A percentile compares a stretch with the other conserved stretches of the same genome.
phyloP scores from a whole-genome alignment of 768 basidiomycete species.

The Leccinum pellstonianum region DNA sequence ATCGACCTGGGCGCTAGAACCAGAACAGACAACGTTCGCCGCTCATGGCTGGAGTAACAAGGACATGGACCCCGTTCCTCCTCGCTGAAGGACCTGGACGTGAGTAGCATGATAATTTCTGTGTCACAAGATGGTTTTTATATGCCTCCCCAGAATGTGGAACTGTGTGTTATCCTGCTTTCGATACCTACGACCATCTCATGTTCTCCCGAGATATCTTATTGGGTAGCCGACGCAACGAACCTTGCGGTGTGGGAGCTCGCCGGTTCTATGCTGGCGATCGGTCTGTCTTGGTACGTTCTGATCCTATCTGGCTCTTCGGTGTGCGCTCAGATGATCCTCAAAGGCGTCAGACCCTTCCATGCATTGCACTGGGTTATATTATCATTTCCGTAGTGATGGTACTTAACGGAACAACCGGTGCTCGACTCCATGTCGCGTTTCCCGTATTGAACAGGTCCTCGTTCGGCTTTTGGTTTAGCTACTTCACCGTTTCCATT shows the following conservation, averaged over 20 bases:
- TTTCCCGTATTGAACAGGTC: slow-evolving; percentile 81
- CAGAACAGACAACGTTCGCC: slow-evolving; percentile 48
- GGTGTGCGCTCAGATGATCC: not conserved
- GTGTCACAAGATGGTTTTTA: not conserved
- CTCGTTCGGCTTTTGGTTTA: slow-evolving; percentile 87
- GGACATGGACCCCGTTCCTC: slow-evolving; percentile 77
- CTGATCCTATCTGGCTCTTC: not conserved
- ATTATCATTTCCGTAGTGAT: slow-evolving; percentile 69
- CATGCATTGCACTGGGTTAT: slow-evolving; percentile 71
- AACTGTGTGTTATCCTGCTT: slow-evolving; percentile 59
- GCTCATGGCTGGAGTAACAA: slow-evolving; percentile 66
- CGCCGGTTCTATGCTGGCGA: slow-evolving; percentile 71
- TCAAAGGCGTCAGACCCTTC: slow-evolving; percentile 60
- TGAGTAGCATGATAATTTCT: slow-evolving; percentile 7
- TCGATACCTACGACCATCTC: slow-evolving; percentile 24
- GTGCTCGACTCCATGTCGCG: slow-evolving; percentile 73
- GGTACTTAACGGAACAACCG: slow-evolving; percentile 75
- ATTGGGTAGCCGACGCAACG: slow-evolving; percentile 30
- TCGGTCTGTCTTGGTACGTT: slow-evolving; percentile 65
- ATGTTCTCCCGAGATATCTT: slow-evolving; percentile 23
- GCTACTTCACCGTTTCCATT: slow-evolving; percentile 81
- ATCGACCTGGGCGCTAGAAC: slow-evolving; percentile 21
- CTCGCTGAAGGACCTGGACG: slow-evolving; percentile 59
- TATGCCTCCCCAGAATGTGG: slow-evolving; percentile 37
- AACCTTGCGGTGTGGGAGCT: slow-evolving; percentile 48